Conservation (phyloP, 2,329 filamentous ascomycete species). For the Piedraia hortae region DNA sequence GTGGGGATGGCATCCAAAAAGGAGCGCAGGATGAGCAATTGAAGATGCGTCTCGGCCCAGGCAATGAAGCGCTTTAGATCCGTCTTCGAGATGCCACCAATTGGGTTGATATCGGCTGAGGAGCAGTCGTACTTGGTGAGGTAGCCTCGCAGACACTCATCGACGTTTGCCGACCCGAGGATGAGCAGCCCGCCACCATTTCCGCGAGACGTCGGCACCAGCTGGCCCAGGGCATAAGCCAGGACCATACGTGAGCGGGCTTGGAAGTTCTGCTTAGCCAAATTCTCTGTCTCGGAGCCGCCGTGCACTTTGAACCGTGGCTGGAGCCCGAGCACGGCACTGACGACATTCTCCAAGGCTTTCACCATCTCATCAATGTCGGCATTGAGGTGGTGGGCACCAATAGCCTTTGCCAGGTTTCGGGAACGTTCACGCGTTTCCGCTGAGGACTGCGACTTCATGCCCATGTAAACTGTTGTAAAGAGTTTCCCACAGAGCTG, state of each 20-base stretch:
- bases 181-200: slow-evolving; percentile 33
- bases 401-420: slow-evolving; percentile 32
- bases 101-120: slow-evolving; percentile 30
- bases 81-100: slow-evolving; percentile 34
- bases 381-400: slow-evolving; percentile 42
- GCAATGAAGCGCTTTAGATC: slow-evolving; percentile 45
- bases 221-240: slow-evolving; percentile 34
- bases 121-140: slow-evolving; percentile 44
- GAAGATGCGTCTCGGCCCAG: slow-evolving; percentile 32
- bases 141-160: slow-evolving; percentile 28
- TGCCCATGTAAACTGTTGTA: slow-evolving; percentile 44
- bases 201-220: slow-evolving; percentile 32
- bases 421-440: slow-evolving; percentile 41
- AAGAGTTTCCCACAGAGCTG: slow-evolving; percentile 33
- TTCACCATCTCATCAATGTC: slow-evolving; percentile 43
- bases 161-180: slow-evolving; percentile 40
- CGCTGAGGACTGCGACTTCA: slow-evolving; percentile 30
- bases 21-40: slow-evolving; percentile 33
- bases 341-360: slow-evolving; percentile 31
- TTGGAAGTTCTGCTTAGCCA: slow-evolving; percentile 41
- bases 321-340: slow-evolving; percentile 29
- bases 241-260: slow-evolving; percentile 38
- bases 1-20: slow-evolving; percentile 32
- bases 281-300: slow-evolving; percentile 29
- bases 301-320: slow-evolving; percentile 37